Evolutionary conservation across 257 asterid species (phyloP).

Genomic region (Solanum ossicruentum): DNA sequence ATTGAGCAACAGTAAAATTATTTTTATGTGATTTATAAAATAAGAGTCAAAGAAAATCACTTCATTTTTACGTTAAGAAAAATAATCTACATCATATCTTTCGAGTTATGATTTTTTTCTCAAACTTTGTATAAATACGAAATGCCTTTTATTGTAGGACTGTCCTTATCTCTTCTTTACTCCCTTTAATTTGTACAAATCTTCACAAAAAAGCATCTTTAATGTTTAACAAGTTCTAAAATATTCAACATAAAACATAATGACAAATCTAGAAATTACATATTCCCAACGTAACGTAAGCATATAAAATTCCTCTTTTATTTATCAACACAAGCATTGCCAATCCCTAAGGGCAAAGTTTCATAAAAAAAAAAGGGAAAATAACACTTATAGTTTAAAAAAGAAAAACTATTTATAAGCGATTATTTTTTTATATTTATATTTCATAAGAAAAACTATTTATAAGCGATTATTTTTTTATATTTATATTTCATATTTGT

Average conservation of each 20-base stretch:
- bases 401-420: too few species aligned
- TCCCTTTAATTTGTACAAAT: not conserved
- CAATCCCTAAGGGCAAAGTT: not conserved
- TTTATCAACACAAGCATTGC: not conserved
- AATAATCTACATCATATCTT: too few species aligned
- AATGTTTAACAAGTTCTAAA: not conserved
- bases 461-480: too few species aligned
- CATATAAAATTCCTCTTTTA: not conserved
- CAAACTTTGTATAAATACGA: not conserved
- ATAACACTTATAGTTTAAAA: too few species aligned
- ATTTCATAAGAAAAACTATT: too few species aligned
- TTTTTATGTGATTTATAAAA: too few species aligned
- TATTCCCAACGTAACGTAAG: not conserved
- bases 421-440: too few species aligned
- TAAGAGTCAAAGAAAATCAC: too few species aligned
- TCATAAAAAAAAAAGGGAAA: too few species aligned
- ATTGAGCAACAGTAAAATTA: not conserved
- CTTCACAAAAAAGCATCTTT: not conserved
- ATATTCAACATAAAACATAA: not conserved
- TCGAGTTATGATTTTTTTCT: not conserved
- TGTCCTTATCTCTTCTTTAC: not conserved
- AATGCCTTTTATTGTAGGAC: not conserved
- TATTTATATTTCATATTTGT: too few species aligned
- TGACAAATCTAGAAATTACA: not conserved
- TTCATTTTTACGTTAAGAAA: too few species aligned